Base-by-base conservation (phyloP, 768 basidiomycete genomes). In the Dioszegia aurantiaca region DNA sequence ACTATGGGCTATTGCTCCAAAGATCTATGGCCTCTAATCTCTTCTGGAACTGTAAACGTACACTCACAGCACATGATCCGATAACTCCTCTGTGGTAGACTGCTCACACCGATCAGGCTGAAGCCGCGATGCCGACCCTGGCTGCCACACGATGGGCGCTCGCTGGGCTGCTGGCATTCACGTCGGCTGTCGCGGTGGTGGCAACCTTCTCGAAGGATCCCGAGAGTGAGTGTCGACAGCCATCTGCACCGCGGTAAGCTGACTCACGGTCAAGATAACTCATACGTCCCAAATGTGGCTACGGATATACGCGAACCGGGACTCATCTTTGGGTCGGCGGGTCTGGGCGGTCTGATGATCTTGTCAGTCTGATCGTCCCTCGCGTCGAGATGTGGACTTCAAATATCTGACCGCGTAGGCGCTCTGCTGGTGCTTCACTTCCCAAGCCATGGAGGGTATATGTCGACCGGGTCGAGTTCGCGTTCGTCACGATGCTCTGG, bases 401-500 rank as follows among this genome's bases (percentile, higher is more conserved):
- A n/a, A n/a, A 26, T 17, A 21, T 24, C 46, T 49, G 40, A 56
- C 36, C 27, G 14, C 17, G 26, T 46, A 72, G 70, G 31, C 67
- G 69, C 4, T 26, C 56, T 3, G 56, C 56, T 0, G 31, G 23
- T 4, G 10, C 51, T 11, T 42, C 68, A 16, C 36, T 64, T 26
- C 64, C 68, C 2, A 58, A 36, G 39, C 62, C 67, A 48, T 73
- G 71, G 68, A 33, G 66, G 26, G 37, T 64, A 23, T 68, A 68
- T 39, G 19, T 70, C 31, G 69, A 70, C 42, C 58, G 71, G 30
- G 3, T 67, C 10, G 71, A 70, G 37, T 73, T 73, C 58, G 55
- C 59, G 12, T 54, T 68, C 51, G 48, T 68, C 12, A 21, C 66
- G 4, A 57, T 70, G 61, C 45, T 73, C 6, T 73, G 71, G 68